Base-by-base conservation (phyloP, 371 early-diverging fungal genomes). In the Choanephora cucurbitarum region DNA sequence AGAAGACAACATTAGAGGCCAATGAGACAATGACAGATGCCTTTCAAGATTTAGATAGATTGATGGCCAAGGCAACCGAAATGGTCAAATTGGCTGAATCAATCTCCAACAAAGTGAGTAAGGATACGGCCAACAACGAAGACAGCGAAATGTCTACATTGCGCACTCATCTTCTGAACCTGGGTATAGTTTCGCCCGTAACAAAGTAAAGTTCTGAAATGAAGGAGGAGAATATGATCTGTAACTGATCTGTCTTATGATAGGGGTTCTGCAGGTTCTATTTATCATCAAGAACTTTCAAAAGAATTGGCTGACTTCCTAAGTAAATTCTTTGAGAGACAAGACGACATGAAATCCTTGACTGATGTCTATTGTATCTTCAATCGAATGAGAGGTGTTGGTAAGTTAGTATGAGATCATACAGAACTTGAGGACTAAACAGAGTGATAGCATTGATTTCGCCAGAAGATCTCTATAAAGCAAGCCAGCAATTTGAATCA, bases 291-390 rank as follows among this genome's bases (percentile, higher is more conserved):
- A 58, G 94, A 94, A 63, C 79, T 96, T 31, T 86, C 94, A 8
- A 73, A 87, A 31, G 91, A 96, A 67, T 70, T 96, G 37, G 85
- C 89, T 19, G 93, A 93, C 33, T 92, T 93, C 44, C 69, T 94
- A 24, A 68, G 72, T 19, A 83, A 81, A 34, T 68, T 90, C 28
- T 75, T 90, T 31, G 69, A 79, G 32, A 72, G 78, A 17, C 59
- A 82, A 49, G 80, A 86, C 45, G 90, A 88, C 6, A 90, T 92
- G 57, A 85, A 92, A 61, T 71, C 93, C 5, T 67, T 96, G n/a
- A 85, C 91, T 9, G 96, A 96, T 60, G 76, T 93, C 1, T 96
- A 95, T 65, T 95, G 95, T 67, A 62, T 96, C 33, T 94, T 92
- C 63, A 96, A 96, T 67, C 86, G 94, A 7, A 95, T 94, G 2